Percentiles rank a stretch among this genome's conserved stretches.
Evolutionary conservation across 345 rosid genomes (phyloP).

Genomic region (Hevea brasiliensis): DNA sequence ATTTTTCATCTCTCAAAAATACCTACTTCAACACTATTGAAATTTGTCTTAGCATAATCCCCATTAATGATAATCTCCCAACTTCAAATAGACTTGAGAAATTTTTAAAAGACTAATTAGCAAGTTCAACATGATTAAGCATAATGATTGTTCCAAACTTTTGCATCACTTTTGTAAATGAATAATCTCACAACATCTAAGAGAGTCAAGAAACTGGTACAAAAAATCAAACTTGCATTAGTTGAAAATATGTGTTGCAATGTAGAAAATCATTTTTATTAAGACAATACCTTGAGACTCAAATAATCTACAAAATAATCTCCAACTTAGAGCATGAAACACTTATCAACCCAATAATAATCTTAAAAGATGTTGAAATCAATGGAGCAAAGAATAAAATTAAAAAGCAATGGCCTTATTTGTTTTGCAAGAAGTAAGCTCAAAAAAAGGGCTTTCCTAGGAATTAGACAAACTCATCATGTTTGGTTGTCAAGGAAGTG

Average conservation of each 20-base stretch:
- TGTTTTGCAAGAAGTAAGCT: too few species aligned
- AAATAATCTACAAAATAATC: not conserved
- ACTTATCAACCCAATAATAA: not conserved
- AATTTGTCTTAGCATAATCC: not conserved
- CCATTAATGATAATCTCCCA: not conserved
- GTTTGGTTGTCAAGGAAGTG: too few species aligned
- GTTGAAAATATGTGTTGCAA: not conserved
- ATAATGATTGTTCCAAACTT: too few species aligned
- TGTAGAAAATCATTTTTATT: not conserved
- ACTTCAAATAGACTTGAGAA: not conserved
- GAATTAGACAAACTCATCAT: too few species aligned
- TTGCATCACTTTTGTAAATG: not conserved
- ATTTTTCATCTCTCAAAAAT: too few species aligned
- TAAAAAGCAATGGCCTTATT: too few species aligned
- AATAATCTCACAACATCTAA: not conserved
- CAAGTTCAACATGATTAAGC: not conserved
- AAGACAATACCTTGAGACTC: not conserved
- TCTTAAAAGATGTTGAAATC: slow-evolving; percentile 9
- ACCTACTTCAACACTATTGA: too few species aligned
- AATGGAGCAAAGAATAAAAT: not conserved
- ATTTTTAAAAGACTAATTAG: not conserved
- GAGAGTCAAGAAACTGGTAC: not conserved
- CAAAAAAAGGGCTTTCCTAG: too few species aligned
- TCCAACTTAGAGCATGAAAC: not conserved
- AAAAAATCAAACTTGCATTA: not conserved